Percentiles rank a stretch among this genome's conserved stretches.
phyloP scores from a whole-genome alignment of 345 rosid genomes.

The Gossypium longicalyx region DNA sequence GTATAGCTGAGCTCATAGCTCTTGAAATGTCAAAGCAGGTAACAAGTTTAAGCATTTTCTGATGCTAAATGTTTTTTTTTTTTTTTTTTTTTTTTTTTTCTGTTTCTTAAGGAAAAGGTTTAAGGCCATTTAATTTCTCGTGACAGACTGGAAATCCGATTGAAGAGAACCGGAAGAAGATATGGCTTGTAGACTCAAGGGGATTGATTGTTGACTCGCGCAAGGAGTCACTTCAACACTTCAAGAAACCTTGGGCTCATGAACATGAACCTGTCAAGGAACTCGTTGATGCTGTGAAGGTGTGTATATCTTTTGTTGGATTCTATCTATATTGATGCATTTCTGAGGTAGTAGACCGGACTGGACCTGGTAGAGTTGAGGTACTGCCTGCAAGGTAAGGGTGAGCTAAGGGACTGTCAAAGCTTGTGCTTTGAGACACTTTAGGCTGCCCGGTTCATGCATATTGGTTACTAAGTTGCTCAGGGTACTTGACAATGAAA shows the following conservation, averaged over 20 bases:
- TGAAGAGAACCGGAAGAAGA: constrained; percentile 76
- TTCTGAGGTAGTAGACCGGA: neutral
- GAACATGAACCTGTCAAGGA: constrained; percentile 70
- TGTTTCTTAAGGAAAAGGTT: neutral
- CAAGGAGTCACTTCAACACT: constrained; percentile 80
- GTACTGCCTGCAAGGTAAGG: neutral
- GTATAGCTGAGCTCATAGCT: constrained; percentile 95
- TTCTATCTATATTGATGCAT: neutral
- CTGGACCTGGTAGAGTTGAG: neutral
- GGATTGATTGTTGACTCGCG: constrained; percentile 82
- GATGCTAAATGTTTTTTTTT: neutral
- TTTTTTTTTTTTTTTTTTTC: neutral
- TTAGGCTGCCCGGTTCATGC: neutral
- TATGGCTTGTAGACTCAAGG: constrained; percentile 99
- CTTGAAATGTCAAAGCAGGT: constrained; percentile 76
- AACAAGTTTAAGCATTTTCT: neutral
- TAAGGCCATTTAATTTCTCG: constrained; percentile 16
- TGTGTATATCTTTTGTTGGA: constrained; percentile 24
- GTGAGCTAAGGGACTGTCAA: neutral
- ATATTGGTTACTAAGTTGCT: neutral
- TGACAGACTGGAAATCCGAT: constrained; percentile 54
- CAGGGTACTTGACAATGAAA: neutral
- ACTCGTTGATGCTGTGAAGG: constrained; percentile 77
- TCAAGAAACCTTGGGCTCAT: constrained; percentile 95
- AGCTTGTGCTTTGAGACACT: neutral